A percentile compares a stretch with the other conserved stretches of the same genome.
Conservation (phyloP, 2,329 filamentous ascomycete species). For the Diplodia scrobiculata region DNA sequence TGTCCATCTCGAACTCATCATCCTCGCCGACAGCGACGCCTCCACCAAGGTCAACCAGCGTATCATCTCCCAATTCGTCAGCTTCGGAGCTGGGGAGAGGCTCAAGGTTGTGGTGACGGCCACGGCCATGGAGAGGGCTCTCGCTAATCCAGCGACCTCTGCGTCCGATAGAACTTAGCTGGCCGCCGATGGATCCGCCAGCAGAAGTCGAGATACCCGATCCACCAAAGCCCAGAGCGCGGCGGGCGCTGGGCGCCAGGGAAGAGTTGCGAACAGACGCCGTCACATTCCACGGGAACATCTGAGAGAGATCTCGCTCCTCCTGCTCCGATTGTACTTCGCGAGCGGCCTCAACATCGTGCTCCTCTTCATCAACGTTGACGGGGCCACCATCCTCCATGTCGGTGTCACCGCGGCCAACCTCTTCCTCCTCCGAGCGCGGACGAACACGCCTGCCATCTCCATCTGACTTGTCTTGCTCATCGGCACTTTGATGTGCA, state of each 20-base stretch:
- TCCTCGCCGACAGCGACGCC: constrained; percentile 39
- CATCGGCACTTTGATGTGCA: constrained; percentile 42
- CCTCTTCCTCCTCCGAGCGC: constrained; percentile 39
- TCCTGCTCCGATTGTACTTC: constrained; percentile 66
- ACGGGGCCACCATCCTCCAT: constrained; percentile 10
- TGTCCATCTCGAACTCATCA: constrained; percentile 39
- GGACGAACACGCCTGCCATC: constrained; percentile 42
- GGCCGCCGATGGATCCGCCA: constrained; percentile 38
- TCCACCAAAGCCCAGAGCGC: constrained; percentile 41
- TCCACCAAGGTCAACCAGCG: constrained; percentile 31
- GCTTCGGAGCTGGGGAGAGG: constrained; percentile 36
- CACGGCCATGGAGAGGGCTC: constrained; percentile 62
- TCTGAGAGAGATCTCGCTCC: constrained; percentile 63
- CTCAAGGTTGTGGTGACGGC: constrained; percentile 38
- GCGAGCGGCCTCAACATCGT: constrained; percentile 68
- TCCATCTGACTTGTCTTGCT: constrained; percentile 34
- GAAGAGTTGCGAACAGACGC: constrained; percentile 58
- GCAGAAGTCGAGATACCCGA: constrained; percentile 40
- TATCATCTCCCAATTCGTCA: constrained; percentile 37
- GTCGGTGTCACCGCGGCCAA: constrained; percentile 35
- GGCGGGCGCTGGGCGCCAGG: constrained; percentile 46
- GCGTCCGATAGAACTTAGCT: constrained; percentile 40
- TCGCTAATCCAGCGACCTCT: constrained; percentile 59
- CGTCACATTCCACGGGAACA: constrained; percentile 69
- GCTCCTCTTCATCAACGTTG: constrained; percentile 35